Evolutionary conservation across 75 land plant species (phyloP), one percentile per base, ranked within the genome.

Genomic region (Pinus taeda): DNA sequence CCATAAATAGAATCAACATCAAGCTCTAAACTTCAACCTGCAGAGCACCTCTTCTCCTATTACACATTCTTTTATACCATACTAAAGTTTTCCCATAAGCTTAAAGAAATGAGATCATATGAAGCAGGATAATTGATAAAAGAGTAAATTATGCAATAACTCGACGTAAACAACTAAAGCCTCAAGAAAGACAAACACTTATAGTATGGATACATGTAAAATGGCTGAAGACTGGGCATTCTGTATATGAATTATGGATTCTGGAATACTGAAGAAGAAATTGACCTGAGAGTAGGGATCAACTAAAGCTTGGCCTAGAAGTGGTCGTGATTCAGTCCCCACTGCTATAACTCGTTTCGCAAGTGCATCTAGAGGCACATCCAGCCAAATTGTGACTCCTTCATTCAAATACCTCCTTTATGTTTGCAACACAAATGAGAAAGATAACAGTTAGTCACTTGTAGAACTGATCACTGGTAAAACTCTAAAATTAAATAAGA

Each of bases 291-390:
- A 78, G 74, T 88, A 85, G 58, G 86, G 82, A 90, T 90, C 91
- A 33, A 87, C 85, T 59, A 86, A 59, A 57, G 81, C 88, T 15
- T 85, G 58, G 76, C 86, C 83, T 81, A 93, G 85, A 77, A 94
- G 91, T 56, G 97, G 97, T 20, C 97, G 87, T 71, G 95, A 92
- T 74, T 74, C 71, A 61, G 93, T 93, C 72, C 95, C 97, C 37
- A 87, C 91, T 36, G 88, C 90, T 36, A 88, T 77, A 74, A 96
- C 90, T 67, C 99, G 87, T 57, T 79, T 86, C 12, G 95, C 99
- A 64, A 96, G 84, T 55, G 93, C 91, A 60, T 96, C 95, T 57
- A 96, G 59, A 74, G 99, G 99, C 21, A 96, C 98, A 85, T 96
- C 97, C 57, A 96, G 66, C 87, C 89, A 96, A 60, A 96, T 93